Evolutionary conservation across 169 alveolate species (phyloP).

Genomic region (Cryptosporidium baileyi): DNA sequence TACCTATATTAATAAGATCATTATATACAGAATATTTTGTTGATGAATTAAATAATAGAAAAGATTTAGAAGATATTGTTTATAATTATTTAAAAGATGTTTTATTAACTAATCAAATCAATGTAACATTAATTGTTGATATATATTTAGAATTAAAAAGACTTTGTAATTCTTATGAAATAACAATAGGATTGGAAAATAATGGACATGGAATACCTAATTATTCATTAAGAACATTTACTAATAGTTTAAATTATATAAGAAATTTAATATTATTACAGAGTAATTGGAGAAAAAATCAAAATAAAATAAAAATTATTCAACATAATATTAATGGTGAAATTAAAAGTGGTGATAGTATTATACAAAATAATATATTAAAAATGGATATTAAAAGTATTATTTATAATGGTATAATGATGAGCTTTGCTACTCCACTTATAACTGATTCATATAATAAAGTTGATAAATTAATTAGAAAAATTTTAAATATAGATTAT

Average conservation of each 20-base stretch:
- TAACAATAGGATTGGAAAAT: constrained; percentile 55
- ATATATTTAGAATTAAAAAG: constrained; percentile 23
- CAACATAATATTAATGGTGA: neutral
- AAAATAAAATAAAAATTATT: neutral
- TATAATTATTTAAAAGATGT: constrained; percentile 59
- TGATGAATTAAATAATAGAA: constrained; percentile 84
- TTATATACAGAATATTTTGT: constrained; percentile 95
- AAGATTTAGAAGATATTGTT: constrained; percentile 65
- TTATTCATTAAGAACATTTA: constrained; percentile 67
- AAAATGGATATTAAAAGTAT: neutral
- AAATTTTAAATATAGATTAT: neutral
- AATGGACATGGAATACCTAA: constrained; percentile 68
- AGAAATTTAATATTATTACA: neutral
- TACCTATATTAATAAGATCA: constrained; percentile 91
- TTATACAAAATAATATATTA: constrained; percentile 12
- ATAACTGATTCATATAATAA: constrained; percentile 3
- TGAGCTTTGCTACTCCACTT: constrained; percentile 77
- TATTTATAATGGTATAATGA: constrained; percentile 72
- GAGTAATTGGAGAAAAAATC: constrained; percentile 21
- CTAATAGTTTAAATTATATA: constrained; percentile 34
- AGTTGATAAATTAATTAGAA: neutral
- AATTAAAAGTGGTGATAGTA: neutral
- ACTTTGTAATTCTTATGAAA: constrained; percentile 3
- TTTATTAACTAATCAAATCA: constrained; percentile 35
- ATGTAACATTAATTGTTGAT: neutral